Base-by-base conservation (phyloP, 2,329 filamentous ascomycete species). In the Phoma herbarum region DNA sequence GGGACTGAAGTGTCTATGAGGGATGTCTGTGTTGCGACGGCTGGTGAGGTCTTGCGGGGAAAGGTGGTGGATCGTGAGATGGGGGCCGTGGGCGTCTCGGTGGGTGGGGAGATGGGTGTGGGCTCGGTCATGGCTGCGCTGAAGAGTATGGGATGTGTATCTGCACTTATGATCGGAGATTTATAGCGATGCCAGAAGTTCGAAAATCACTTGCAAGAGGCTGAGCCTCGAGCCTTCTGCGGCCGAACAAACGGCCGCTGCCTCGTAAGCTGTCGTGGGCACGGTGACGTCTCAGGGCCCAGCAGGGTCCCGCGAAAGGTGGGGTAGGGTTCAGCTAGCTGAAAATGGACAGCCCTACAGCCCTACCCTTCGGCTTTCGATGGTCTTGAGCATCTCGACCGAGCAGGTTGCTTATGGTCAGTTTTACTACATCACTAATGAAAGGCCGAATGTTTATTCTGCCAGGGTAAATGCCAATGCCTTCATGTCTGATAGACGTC, bases 1-100 rank as follows among this genome's bases (percentile, higher is more conserved):
- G 76, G 77, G 2, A 75, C 73, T 5, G 67, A 69, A 1, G 76
- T 74, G 5, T 77, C 74, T 60, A 82, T 76, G 37, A 75, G 70
- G 0, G 75, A 71, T 7, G 71, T 71, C 22, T 66, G 62, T 8
- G 74, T 61, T 18, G 66, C 39, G 11, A 66, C 68, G 7, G 68
- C 58, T 2, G 63, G 50, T 4, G 63, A 65, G 0, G 73, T 72
- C n/a, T 71, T 69, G 57, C 75, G 68, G 4, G 68, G 60, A 41
- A 75, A 75, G 2, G 65, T 60, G n/a, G 26, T 22, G 8, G 49
- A 60, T 10, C 62, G 67, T 6, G 55, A 41, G 50, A 72, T 46
- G 35, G 74, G 70, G 18, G 70, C 69, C 29, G 70, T 60, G 31
- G 71, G 68, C 14, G 61, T 58, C 20, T 39, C 47, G 5, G 51